These are phyloP conservation scores for Beauveria brongniartii DNA, from an alignment of 2,329 filamentous ascomycete genomes.

Conservation along the genomic window DNA sequence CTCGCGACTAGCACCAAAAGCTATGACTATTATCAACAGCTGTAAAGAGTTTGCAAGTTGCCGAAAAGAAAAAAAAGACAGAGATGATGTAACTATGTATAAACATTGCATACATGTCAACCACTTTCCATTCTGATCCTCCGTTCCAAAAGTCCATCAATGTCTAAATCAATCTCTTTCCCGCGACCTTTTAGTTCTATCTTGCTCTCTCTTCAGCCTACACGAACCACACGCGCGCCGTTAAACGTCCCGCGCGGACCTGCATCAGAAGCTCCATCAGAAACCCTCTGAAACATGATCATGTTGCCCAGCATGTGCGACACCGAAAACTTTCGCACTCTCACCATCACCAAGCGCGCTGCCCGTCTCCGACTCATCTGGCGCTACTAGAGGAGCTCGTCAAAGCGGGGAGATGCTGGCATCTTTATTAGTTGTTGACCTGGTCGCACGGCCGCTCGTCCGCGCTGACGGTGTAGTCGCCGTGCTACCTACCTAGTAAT, in stretches of 20 bases:
- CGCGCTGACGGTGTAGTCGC: too few relatives aligned
- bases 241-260: conserved; percentile 68
- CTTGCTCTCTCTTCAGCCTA: not conserved
- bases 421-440: conserved; percentile 22
- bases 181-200: too few relatives aligned
- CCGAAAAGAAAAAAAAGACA: too few relatives aligned
- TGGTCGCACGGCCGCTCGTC: conserved; percentile 49
- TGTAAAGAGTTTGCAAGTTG: too few relatives aligned
- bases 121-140: too few relatives aligned
- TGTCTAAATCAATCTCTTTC: too few relatives aligned
- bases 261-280: conserved; percentile 69
- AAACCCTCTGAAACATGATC: conserved; percentile 69
- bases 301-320: conserved; percentile 75
- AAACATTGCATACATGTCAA: too few relatives aligned
- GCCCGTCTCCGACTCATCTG: conserved; percentile 19
- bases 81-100: too few relatives aligned
- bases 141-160: too few relatives aligned
- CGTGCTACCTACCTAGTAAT: too few relatives aligned
- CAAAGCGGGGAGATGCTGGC: conserved; percentile 58
- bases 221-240: conserved; percentile 65
- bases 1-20: too few relatives aligned
- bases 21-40: too few relatives aligned
- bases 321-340: conserved; percentile 53
- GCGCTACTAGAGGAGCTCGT: conserved; percentile 59
- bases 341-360: conserved; percentile 15